Base-by-base conservation (phyloP, 345 rosid species). In the Euphorbia tirucalli region DNA sequence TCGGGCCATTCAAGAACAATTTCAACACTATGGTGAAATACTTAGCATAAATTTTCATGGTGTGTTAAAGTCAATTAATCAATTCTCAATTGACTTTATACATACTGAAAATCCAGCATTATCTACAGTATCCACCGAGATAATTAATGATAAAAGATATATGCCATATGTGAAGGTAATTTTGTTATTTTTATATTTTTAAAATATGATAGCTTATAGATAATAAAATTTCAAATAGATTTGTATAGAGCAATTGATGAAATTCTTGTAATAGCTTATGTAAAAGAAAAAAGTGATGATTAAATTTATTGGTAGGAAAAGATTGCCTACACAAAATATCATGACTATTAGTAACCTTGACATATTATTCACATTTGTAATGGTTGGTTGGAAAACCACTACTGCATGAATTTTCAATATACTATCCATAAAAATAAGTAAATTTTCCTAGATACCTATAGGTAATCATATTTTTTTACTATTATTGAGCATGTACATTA, bases 291-390 rank as follows among this genome's bases (percentile, higher is more conserved):
- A 6, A 13, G 49, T 2, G 49, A 44, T 3, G 28, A 21, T 64
- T 19, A 24, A 18, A 21, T 64, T 64, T 22, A 64, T 41, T 11
- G 68, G 50, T 9, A 64, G 50, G n/a, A 64, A 64, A 39, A 50
- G 68, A 64, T 4, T 64, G 16, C 31, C 68, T 19, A 64, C 68
- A n/a, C 68, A 64, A 21, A 16, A 39, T 41, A 21, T 65, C 9
- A 52, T 52, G 57, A 11, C 24, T 52, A 11, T 8, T 1, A 2
- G 57, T n/a, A 52, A 11, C 24, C 13, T 52, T 52, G 57, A 52
- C 11, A 52, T 52, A 11, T n/a, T 16, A 52, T 52, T 52, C 24
- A 16, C 57, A 52, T 65, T 18, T 28, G 39, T 35, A 35, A 35
- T 35, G 39, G 39, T 7, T 35, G 7, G 39, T 35, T 35, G 39